phyloP scores from a whole-genome alignment of 371 early-diverging fungal genomes.

The Massospora cicadina region DNA sequence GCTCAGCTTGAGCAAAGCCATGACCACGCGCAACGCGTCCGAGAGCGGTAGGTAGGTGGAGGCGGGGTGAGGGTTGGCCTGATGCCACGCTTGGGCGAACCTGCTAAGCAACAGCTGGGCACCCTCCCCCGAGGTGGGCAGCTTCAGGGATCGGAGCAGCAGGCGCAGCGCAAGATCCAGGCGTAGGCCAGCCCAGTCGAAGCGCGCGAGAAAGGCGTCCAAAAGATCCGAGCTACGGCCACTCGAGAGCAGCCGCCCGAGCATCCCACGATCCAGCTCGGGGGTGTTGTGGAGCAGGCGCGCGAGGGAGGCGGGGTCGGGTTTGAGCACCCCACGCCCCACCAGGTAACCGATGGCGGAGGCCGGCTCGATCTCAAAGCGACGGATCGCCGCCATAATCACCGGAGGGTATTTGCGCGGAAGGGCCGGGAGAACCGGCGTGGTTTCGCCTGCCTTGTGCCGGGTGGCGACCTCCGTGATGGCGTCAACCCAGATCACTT shows the following conservation, averaged over 20 bases:
- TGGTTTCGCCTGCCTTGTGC: slow-evolving; percentile 13
- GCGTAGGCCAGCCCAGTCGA: slow-evolving; percentile 36
- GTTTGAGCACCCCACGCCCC: slow-evolving; percentile 34
- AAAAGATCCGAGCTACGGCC: slow-evolving; percentile 30
- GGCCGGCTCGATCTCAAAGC: slow-evolving; percentile 43
- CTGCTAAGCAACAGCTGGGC: slow-evolving; percentile 28
- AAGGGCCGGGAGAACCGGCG: background rate
- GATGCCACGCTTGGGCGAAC: slow-evolving; percentile 56
- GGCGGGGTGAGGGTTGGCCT: slow-evolving; percentile 29
- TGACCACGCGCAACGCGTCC: slow-evolving; percentile 51
- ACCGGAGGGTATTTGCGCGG: slow-evolving; percentile 27
- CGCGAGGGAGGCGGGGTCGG: slow-evolving; percentile 50
- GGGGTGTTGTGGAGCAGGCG: slow-evolving; percentile 57
- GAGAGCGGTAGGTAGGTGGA: slow-evolving; percentile 47
- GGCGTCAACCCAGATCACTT: slow-evolving; percentile 24
- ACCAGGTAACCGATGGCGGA: slow-evolving; percentile 44
- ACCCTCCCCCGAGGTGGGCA: slow-evolving; percentile 24
- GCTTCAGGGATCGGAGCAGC: slow-evolving; percentile 44
- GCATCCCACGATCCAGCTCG: slow-evolving; percentile 41
- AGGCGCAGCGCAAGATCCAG: slow-evolving; percentile 61
- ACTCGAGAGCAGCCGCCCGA: slow-evolving; percentile 32
- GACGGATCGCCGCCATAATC: slow-evolving; percentile 27
- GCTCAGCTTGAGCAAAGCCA: slow-evolving; percentile 21
- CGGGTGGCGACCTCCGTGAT: slow-evolving; percentile 22
- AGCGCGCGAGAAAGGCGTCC: slow-evolving; percentile 45